Conservation (phyloP, 2,329 filamentous ascomycete genomes). For the Fusarium subtropicale region DNA sequence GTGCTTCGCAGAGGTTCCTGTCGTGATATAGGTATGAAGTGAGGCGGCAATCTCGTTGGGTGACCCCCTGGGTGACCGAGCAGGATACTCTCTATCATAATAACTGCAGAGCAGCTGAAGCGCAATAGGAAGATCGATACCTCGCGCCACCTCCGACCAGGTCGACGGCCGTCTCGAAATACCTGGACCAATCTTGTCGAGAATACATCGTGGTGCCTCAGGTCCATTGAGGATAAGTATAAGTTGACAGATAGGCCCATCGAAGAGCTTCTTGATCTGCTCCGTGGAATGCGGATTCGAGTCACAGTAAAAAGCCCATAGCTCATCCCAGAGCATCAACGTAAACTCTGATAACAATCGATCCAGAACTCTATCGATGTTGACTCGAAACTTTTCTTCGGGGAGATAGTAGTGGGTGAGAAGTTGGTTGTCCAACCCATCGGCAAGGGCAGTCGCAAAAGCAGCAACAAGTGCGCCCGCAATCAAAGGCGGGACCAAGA, state of each 20-base stretch:
- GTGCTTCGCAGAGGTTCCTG: conserved; percentile 46
- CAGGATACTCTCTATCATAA: conserved; percentile 53
- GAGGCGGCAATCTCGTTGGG: conserved; percentile 52
- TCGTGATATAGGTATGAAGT: conserved; percentile 48
- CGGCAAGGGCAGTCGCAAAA: conserved; percentile 52
- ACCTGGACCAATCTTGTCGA: conserved; percentile 52
- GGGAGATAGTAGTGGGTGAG: conserved; percentile 54
- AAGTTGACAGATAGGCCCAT: conserved; percentile 54
- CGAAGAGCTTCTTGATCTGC: conserved; percentile 52
- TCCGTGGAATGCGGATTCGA: conserved; percentile 46
- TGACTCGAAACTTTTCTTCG: conserved; percentile 50
- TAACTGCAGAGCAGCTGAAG: conserved; percentile 53
- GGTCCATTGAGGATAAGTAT: conserved; percentile 53
- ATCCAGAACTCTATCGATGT: conserved; percentile 53
- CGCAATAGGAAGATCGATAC: conserved; percentile 52
- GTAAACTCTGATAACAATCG: conserved; percentile 52
- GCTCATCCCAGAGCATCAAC: conserved; percentile 52
- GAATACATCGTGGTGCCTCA: conserved; percentile 51
- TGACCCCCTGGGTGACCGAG: conserved; percentile 50
- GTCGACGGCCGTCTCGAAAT: conserved; percentile 49
- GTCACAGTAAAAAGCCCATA: conserved; percentile 51
- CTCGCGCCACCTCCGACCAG: conserved; percentile 50
- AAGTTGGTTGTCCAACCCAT: conserved; percentile 52
- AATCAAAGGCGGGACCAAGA: conserved; percentile 53
- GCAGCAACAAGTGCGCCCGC: conserved; percentile 52